Evolutionary conservation across 495 filamentous ascomycete species (phyloP), one percentile per base, ranked within the genome.

Genomic region (Daldinia bambusicola): DNA sequence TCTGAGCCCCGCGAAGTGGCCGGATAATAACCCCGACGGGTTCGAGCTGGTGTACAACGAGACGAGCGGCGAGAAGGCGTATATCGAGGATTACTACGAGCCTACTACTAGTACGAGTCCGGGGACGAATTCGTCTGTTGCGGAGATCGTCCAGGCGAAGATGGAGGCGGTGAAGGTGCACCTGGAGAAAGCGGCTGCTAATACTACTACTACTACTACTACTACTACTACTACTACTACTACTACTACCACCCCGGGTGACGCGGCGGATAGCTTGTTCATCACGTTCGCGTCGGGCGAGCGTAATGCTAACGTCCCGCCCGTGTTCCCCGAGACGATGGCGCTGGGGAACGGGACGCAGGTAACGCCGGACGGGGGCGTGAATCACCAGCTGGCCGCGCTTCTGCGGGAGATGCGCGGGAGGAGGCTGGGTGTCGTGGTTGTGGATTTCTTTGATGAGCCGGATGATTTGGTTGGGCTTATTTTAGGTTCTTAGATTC

Each of bases 331-430:
- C 0, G 66, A 72, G 14, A 83, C 83, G 20, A 84, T 85, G 79
- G 85, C 85, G 5, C 41, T 84, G 0, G 84, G 84, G 3, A 82
- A 82, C 62, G 81, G 81, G 9, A 75, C 74, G 6, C 63, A 66
- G 1, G 75, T 68, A 18, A 69, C 82, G 14, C 80, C 80, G 1
- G 30, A 64, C 1, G 76, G 78, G 10, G 85, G 85, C 2, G 80
- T 87, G 6, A 91, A 77, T 89, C 91, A 93, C 81, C 91, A 92
- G 79, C 90, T 93, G 2, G 83, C 86, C 55, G 82, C 86, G 75
- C 91, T 95, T 77, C 91, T 93, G 82, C 89, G 86, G 72, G 90
- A 89, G 75, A 90, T 92, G 69, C 78, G 77, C 50, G 86, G 86
- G 18, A 89, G 89, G 89, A 93, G 94, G 59, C 86, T 97, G 37